Evolutionary conservation across 2,329 filamentous ascomycete species (phyloP).

Genomic region (Purpureocillium takamizusanense): DNA sequence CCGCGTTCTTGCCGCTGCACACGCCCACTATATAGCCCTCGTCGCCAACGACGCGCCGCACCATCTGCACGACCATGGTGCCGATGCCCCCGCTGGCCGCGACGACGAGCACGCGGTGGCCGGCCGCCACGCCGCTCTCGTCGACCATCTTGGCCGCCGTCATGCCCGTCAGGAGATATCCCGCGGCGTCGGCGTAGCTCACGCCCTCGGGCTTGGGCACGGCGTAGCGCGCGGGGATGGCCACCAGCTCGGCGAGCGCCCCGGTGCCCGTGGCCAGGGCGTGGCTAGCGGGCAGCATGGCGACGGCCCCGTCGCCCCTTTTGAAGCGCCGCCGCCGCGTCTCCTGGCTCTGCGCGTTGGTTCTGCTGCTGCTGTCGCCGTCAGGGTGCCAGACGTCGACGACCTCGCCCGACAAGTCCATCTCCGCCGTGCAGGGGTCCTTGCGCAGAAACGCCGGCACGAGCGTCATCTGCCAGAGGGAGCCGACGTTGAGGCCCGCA

Average conservation of each 20-base stretch:
- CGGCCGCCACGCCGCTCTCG: slow-evolving; percentile 25
- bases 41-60: slow-evolving; percentile 24
- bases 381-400: slow-evolving; percentile 22
- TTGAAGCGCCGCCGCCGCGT: slow-evolving; percentile 11
- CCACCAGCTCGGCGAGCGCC: slow-evolving; percentile 29
- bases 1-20: slow-evolving; percentile 36
- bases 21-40: slow-evolving; percentile 35
- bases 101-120: slow-evolving; percentile 36
- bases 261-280: slow-evolving; percentile 25
- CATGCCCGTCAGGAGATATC: slow-evolving; percentile 27
- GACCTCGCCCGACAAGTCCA: slow-evolving; percentile 33
- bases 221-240: slow-evolving; percentile 22
- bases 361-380: background rate
- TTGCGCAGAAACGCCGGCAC: slow-evolving; percentile 27
- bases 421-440: slow-evolving; percentile 27
- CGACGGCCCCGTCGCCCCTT: slow-evolving; percentile 25
- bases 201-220: slow-evolving; percentile 20
- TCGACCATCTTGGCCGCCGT: slow-evolving; percentile 29
- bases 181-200: slow-evolving; percentile 23
- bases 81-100: slow-evolving; percentile 44
- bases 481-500: slow-evolving; percentile 35
- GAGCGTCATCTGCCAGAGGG: slow-evolving; percentile 30
- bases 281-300: slow-evolving; percentile 25
- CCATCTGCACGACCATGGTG: slow-evolving; percentile 35
- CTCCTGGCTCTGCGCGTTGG: too few species aligned